Evolutionary conservation across 2,329 filamentous ascomycete genomes (phyloP).

Genomic region (Elsinoe perseae): DNA sequence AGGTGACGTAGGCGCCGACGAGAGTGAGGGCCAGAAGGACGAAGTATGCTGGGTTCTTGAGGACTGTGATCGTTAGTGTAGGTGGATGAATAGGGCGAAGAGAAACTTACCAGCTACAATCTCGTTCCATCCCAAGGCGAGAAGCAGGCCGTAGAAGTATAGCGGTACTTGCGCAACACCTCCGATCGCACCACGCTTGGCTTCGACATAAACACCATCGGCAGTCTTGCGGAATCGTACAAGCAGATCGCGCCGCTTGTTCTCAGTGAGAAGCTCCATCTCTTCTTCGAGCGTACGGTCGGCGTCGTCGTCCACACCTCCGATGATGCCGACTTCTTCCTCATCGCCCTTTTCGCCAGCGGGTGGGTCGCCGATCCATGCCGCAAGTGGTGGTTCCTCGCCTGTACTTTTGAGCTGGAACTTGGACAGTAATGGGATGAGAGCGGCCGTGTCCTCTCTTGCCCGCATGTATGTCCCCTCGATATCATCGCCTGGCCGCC

Average conservation of each 20-base stretch:
- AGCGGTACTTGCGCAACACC: conserved; percentile 88
- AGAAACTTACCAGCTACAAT: conserved; percentile 84
- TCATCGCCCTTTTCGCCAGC: conserved; percentile 70
- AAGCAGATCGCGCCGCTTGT: conserved; percentile 82
- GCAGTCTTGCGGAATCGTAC: conserved; percentile 97
- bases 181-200: conserved; percentile 92
- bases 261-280: conserved; percentile 86
- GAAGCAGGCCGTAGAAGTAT: conserved; percentile 84
- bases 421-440: conserved; percentile 80
- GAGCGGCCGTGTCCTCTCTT: conserved; percentile 79
- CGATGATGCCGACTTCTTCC: conserved; percentile 80
- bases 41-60: conserved; percentile 90
- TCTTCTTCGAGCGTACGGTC: conserved; percentile 86
- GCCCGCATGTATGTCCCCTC: conserved; percentile 91
- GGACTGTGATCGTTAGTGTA: conserved; percentile 48
- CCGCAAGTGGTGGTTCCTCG: conserved; percentile 69
- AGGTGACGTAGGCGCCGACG: conserved; percentile 78
- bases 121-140: conserved; percentile 98
- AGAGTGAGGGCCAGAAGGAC: conserved; percentile 72
- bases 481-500: conserved; percentile 94
- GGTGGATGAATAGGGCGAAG: conserved; percentile 8
- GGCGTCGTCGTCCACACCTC: conserved; percentile 88
- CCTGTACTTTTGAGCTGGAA: conserved; percentile 73
- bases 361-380: conserved; percentile 75
- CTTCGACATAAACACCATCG: conserved; percentile 95